Base-by-base conservation (phyloP, 2,329 filamentous ascomycete genomes). In the Phoma herbarum region DNA sequence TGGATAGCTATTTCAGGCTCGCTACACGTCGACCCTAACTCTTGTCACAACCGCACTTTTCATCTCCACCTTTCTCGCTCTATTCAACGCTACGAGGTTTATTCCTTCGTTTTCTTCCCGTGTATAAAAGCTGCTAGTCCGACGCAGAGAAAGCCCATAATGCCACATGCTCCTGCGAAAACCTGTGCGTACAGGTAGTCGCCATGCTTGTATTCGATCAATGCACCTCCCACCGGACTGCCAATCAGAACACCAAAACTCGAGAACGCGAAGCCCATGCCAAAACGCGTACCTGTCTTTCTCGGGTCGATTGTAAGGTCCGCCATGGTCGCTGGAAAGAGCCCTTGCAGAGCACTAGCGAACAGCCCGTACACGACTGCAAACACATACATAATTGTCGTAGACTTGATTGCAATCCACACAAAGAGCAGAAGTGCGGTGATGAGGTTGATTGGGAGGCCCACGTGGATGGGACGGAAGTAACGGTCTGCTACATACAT, bases 361-460 rank as follows among this genome's bases (percentile, higher is more conserved):
- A 81, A 79, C 61, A 84, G 80, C 4, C 82, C 82, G 57, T 81
- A 83, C 47, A 82, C 59, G 2, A 79, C 68, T 25, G 78, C 76
- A 55, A 84, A 81, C 0, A 72, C 74, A 33, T 82, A 75, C 54
- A 79, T 76, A 2, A 78, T 78, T 0, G 73, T 70, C 0, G 69
- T 65, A 0, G 72, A 74, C 16, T 64, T 65, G 1, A 80, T 76
- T n/a, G 75, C 73, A 9, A 79, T 75, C 79, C 80, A 83, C 47
- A 69, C 70, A 52, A 82, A 80, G 18, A 84, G 68, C 20, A 81
- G 74, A 0, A 82, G 46, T 16, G 79, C 79, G 14, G 76, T 69
- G 5, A 76, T 67, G 14, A 79, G 64, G 11, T 76, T 68, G 23
- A 72, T 70, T 3, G 74, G 71, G 14, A 80, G 68, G 59, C 79